These are phyloP conservation scores for Metschnikowia baotianmanensis DNA, from an alignment of 805 yeast genomes.

Conservation along the genomic window DNA sequence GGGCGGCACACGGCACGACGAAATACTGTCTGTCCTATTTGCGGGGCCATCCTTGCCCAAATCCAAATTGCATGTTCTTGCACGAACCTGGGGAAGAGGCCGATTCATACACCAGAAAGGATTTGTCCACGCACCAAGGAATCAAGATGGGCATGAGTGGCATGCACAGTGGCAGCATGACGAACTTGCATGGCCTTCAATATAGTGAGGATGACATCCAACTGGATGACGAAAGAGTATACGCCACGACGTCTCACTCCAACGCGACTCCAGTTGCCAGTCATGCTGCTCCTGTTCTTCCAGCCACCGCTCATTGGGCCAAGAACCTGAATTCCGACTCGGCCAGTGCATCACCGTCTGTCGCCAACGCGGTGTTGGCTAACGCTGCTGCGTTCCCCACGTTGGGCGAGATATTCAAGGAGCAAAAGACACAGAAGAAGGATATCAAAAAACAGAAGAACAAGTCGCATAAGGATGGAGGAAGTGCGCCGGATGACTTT, in stretches of 20 bases:
- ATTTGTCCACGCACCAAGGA: slow-evolving; percentile 72
- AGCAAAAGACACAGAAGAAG: slow-evolving; percentile 32
- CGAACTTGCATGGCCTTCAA: slow-evolving; percentile 14
- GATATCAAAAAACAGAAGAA: slow-evolving; percentile 32
- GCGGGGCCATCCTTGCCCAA: slow-evolving; percentile 94
- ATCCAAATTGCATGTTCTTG: slow-evolving; percentile 97
- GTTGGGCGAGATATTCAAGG: slow-evolving; percentile 46
- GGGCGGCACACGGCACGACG: slow-evolving; percentile 98
- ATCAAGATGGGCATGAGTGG: slow-evolving; percentile 53
- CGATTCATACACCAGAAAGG: slow-evolving; percentile 90
- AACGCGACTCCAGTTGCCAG: slow-evolving; percentile 9
- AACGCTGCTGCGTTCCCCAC: slow-evolving; percentile 60
- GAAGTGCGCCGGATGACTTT: slow-evolving; percentile 46
- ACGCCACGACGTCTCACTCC: slow-evolving; percentile 4
- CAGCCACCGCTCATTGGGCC: slow-evolving; percentile 48
- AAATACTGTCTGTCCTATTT: slow-evolving; percentile 96
- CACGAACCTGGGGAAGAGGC: slow-evolving; percentile 99
- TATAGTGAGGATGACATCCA: slow-evolving; percentile 14
- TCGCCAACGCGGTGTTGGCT: slow-evolving; percentile 37
- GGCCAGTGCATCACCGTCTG: slow-evolving; percentile 38
- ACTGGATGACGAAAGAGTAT: slow-evolving; percentile 12
- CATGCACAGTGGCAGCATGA: slow-evolving; percentile 17
- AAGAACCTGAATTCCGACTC: slow-evolving; percentile 22
- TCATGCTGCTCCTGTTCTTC: slow-evolving; percentile 47
- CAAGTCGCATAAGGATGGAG: slow-evolving; percentile 32